Percentiles rank a stretch among this genome's conserved stretches.
These are phyloP conservation scores for Casuarina glauca DNA, from an alignment of 306 rosid genomes.

Conservation along the genomic window DNA sequence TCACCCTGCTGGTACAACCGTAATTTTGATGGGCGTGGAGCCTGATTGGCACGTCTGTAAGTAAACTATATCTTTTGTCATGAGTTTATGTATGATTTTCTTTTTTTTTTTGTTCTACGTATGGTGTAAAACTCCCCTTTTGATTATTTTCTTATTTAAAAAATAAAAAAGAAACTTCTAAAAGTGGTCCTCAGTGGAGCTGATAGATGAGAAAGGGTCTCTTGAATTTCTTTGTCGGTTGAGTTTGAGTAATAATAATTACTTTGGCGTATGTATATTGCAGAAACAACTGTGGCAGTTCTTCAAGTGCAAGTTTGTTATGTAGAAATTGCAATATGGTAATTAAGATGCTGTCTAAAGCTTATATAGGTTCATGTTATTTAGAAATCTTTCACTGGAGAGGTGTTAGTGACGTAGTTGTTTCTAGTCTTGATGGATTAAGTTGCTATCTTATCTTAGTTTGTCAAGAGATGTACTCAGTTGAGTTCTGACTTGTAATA, in stretches of 20 bases:
- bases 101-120: not conserved
- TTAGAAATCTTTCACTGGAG: not conserved
- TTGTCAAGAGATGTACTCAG: not conserved
- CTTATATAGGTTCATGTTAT: not conserved
- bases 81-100: conserved; percentile 12
- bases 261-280: not conserved
- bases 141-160: not conserved
- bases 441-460: not conserved
- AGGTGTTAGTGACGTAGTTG: not conserved
- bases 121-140: conserved; percentile 1
- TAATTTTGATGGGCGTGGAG: conserved; percentile 58
- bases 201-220: not conserved
- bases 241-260: not conserved
- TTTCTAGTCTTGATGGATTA: not conserved
- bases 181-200: not conserved
- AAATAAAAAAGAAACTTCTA: not conserved
- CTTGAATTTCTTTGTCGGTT: not conserved
- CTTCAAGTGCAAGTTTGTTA: not conserved
- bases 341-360: not conserved
- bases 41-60: conserved; percentile 74
- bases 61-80: conserved; percentile 32
- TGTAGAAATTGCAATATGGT: not conserved
- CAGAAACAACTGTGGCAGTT: not conserved
- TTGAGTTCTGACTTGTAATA: conserved; percentile 4
- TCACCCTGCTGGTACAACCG: conserved; percentile 87